Evolutionary conservation across 306 rosid species (phyloP).

Genomic region (Argentina anserina): DNA sequence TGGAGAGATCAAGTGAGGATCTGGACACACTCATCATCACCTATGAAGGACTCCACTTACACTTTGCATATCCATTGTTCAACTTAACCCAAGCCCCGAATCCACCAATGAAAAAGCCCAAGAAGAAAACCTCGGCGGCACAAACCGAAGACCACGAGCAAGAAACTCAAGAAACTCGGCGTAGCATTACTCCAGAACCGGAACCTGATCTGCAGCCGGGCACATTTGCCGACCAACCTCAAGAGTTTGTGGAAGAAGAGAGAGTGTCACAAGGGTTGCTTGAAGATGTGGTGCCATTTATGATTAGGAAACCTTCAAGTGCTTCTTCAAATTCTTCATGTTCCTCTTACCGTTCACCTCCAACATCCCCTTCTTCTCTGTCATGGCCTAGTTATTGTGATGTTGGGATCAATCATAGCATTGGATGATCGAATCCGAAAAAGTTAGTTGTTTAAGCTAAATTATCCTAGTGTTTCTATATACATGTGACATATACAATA

Average conservation of each 20-base stretch:
- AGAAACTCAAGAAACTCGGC: conserved; percentile 28
- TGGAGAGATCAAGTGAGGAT: conserved; percentile 78
- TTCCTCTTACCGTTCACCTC: conserved; percentile 39
- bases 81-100: conserved; percentile 33
- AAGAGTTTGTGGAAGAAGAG: conserved; percentile 29
- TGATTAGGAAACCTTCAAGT: conserved; percentile 61
- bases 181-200: neutral
- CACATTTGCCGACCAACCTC: conserved; percentile 1
- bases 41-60: conserved; percentile 89
- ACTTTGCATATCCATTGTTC: conserved; percentile 73
- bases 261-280: conserved; percentile 68
- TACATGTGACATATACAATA: conserved; percentile 7
- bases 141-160: conserved; percentile 21
- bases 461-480: neutral
- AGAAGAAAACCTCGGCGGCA: conserved; percentile 19
- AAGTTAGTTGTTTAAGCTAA: neutral
- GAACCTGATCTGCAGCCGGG: neutral
- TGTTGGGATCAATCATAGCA: conserved; percentile 36
- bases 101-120: conserved; percentile 53
- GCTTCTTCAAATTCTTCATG: conserved; percentile 39
- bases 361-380: conserved; percentile 41
- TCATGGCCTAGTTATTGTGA: conserved; percentile 39
- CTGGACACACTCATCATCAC: conserved; percentile 73
- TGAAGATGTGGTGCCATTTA: conserved; percentile 81
- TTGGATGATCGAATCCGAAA: conserved; percentile 14